Base-by-base conservation (phyloP, 2,329 filamentous ascomycete genomes). In the Leptographium wingfieldii region DNA sequence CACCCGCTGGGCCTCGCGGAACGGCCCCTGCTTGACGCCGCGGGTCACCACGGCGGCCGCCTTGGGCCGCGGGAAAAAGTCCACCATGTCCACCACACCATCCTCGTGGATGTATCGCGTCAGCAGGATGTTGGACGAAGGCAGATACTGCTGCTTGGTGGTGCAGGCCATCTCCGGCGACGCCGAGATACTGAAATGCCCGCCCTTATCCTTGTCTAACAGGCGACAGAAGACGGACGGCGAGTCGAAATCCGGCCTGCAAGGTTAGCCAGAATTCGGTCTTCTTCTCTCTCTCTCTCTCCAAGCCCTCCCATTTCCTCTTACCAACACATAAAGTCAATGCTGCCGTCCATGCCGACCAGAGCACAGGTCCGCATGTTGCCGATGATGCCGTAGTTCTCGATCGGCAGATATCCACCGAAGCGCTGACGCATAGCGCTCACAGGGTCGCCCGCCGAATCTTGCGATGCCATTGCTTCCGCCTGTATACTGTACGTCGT, bases 311-410 rank as follows among this genome's bases (percentile, higher is more conserved):
- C 7, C 27, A 3, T 31, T 27, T 12, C 6, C 22, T 27, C 22
- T 71, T 67, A 84, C 83, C 86, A 91, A 71, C 86, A 90, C 85
- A 90, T 87, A 66, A 84, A 89, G 68, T 90, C 87, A 60, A 91
- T 72, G 64, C 85, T 86, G 29, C 87, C 87, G 67, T 87, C 83
- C 68, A 87, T 87, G 64, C 85, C 86, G 27, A 88, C 79, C n/a
- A 90, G 74, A 16, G 87, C 86, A 73, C 85, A 88, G 1, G 87
- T 91, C 66, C 85, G 80, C 86, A 91, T 89, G 68, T 90, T 90
- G 29, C 87, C 87, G 66, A 91, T 88, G 71, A 91, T 80, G 59
- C 87, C 87, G 76, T 90, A 90, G 71, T 90, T 82, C 68, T 90
- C 87, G 64, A 90, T 87, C 55, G 80, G 80, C 33, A 82, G 74